phyloP scores from a whole-genome alignment of 129 eudicot species.

The Smallanthus sonchifolius region DNA sequence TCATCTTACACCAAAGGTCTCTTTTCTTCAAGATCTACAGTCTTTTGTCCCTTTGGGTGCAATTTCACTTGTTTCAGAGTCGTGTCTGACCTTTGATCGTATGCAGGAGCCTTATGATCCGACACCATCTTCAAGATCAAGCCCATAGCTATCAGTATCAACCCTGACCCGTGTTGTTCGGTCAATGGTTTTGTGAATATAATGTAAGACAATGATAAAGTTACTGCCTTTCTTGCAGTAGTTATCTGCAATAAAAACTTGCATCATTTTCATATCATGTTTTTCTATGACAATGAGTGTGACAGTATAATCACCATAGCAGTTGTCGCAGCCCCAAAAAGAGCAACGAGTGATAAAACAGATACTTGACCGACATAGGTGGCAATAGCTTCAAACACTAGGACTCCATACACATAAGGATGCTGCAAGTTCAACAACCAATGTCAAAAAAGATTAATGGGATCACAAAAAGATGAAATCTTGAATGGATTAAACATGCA shows the following conservation, averaged over 20 bases:
- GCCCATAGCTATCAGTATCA: slow-evolving; percentile 54
- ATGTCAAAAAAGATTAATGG: neutral
- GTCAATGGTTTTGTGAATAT: slow-evolving; percentile 60
- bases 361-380: slow-evolving; percentile 58
- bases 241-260: slow-evolving; percentile 26
- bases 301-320: slow-evolving; percentile 43
- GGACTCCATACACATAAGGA: slow-evolving; percentile 61
- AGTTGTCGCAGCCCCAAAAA: slow-evolving; percentile 66
- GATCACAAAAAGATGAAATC: neutral
- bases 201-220: slow-evolving; percentile 47
- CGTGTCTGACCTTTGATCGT: neutral
- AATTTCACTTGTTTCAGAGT: slow-evolving; percentile 5
- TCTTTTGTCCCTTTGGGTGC: slow-evolving; percentile 4
- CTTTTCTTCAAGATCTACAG: slow-evolving; percentile 10
- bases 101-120: slow-evolving; percentile 32
- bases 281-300: neutral
- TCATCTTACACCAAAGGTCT: slow-evolving; percentile 11
- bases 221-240: slow-evolving; percentile 32
- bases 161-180: slow-evolving; percentile 49
- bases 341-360: slow-evolving; percentile 59
- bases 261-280: neutral
- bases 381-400: slow-evolving; percentile 65
- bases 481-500: neutral
- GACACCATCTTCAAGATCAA: slow-evolving; percentile 55
- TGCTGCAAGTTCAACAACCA: slow-evolving; percentile 35